Evolutionary conservation across 306 rosid species (phyloP), one percentile per base, ranked within the genome.

Genomic region (Pueraria montana): DNA sequence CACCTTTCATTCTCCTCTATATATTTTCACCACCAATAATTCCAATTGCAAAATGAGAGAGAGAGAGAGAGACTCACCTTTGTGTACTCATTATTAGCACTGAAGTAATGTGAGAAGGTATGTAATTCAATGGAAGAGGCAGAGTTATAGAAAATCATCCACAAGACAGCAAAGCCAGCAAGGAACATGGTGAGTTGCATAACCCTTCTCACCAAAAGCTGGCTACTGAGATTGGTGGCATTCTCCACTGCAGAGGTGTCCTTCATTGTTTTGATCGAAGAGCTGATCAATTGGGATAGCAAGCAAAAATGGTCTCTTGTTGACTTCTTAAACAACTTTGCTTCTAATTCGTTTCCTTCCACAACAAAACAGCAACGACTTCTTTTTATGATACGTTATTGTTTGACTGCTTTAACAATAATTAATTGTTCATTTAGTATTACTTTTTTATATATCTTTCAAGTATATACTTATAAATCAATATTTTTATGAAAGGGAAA

Each of bases 101-200:
- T 24, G 77, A 75, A 58, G 74, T 86, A 63, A 49, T 23, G 42
- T 8, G 87, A 72, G 59, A 77, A 49, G 24, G 75, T 24, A 16
- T 79, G 80, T 40, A 85, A 80, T 17, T 72, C 76, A 48, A 85
- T 81, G 27, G 89, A 84, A 36, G 72, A 42, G 45, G 74, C 83
- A 43, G 84, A 43, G 66, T 80, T 87, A 5, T 43, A 81, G 24
- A 87, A 26, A 70, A 82, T 17, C 20, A 88, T 17, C 82, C 75
- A 82, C 61, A 83, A 38, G 32, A 86, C 77, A 8, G 12, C 72
- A 50, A 87, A 40, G 12, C 83, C 92, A 16, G 84, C 72, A 59
- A 88, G 62, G 11, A 83, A 6, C 32, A 80, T 11, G 8, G 58
- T 20, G 11, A 55, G 5, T 38, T 45, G 69, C 17, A 66, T 45